A percentile compares a stretch with the other conserved stretches of the same genome.
phyloP scores from a whole-genome alignment of 768 basidiomycete species.

The Chalciporus piperatus region DNA sequence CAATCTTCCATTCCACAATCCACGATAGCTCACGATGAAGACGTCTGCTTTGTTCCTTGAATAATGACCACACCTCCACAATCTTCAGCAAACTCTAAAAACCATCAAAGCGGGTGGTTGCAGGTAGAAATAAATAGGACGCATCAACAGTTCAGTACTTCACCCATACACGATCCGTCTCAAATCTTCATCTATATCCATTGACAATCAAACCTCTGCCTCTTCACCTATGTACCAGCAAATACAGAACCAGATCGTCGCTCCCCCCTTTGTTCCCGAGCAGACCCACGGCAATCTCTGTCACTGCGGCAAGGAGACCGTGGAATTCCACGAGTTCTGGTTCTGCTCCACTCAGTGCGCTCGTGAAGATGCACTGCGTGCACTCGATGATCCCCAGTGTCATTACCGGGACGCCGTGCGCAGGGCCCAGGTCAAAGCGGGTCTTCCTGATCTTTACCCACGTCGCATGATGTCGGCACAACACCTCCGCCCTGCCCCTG shows the following conservation, averaged over 20 bases:
- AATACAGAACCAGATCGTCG: conserved; percentile 1
- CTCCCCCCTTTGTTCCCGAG: conserved; percentile 9
- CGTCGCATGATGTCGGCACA: conserved; percentile 12
- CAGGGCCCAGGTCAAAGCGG: conserved; percentile 11
- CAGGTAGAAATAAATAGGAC: conserved; percentile 13
- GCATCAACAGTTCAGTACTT: neutral
- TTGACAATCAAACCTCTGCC: neutral
- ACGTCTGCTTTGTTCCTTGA: conserved; percentile 11
- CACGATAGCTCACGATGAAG: neutral
- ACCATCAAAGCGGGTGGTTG: conserved; percentile 5
- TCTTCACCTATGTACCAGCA: neutral
- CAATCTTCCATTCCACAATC: neutral
- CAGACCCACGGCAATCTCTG: conserved; percentile 12
- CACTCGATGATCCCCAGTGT: conserved; percentile 18
- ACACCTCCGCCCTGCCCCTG: neutral
- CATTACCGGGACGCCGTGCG: conserved; percentile 27
- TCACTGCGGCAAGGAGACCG: conserved; percentile 25
- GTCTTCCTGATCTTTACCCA: neutral
- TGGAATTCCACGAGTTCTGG: conserved; percentile 25
- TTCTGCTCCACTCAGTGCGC: conserved; percentile 30
- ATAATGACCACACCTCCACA: neutral
- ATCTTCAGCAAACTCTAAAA: conserved; percentile 7
- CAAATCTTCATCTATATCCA: no score
- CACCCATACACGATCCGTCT: neutral
- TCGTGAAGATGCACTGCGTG: conserved; percentile 25